Percentiles rank a stretch among this genome's conserved stretches.
Evolutionary conservation across 257 asterid species (phyloP).

Genomic region (Solanum gandarillasii): DNA sequence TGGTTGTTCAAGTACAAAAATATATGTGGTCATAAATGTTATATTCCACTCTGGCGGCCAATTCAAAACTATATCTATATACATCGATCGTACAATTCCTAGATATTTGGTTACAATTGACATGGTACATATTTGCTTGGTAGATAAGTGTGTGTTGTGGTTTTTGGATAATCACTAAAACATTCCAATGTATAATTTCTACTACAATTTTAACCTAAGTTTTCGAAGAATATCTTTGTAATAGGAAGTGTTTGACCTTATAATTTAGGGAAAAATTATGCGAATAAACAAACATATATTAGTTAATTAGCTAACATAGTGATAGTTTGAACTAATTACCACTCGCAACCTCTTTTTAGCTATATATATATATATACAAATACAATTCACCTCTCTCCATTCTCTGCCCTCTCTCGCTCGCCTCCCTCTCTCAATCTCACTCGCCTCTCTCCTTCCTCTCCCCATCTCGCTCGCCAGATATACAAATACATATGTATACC

Average conservation of each 20-base stretch:
- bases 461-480: neutral
- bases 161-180: neutral
- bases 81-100: neutral
- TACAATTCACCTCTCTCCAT: too few species aligned
- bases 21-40: neutral
- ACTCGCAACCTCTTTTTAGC: too few species aligned
- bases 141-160: neutral
- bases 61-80: neutral
- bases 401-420: too few species aligned
- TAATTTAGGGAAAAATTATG: neutral
- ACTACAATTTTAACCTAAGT: neutral
- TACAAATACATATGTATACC: neutral
- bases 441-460: neutral
- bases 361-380: too few species aligned
- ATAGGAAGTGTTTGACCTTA: neutral
- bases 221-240: neutral
- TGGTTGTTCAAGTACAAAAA: neutral
- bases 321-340: too few species aligned
- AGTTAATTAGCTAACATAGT: neutral
- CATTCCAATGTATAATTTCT: neutral
- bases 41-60: neutral
- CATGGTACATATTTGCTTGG: neutral
- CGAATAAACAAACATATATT: too few species aligned
- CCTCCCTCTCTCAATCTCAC: too few species aligned
- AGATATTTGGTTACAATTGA: neutral